Conservation (phyloP, 2,329 filamentous ascomycete species). For the Alternaria metachromatica region DNA sequence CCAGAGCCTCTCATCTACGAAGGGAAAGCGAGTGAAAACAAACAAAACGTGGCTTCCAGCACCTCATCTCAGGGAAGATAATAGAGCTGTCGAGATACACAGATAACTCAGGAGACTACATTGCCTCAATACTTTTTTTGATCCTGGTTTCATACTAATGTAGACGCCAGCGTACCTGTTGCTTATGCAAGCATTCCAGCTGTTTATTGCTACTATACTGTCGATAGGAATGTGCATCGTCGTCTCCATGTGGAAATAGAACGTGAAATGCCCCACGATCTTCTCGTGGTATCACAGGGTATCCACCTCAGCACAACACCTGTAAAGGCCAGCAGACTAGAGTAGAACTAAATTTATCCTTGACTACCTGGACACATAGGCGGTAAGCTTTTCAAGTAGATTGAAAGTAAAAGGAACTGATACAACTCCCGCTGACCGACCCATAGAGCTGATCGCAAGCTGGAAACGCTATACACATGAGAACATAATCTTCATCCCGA, state of each 20-base stretch:
- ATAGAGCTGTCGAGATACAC: not conserved
- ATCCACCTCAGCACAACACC: not conserved
- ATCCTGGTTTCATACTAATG: not conserved
- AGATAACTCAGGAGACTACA: not conserved
- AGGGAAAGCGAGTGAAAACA: not conserved
- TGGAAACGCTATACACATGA: conserved; percentile 23
- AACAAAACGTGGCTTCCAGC: not conserved
- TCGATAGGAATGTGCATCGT: not conserved
- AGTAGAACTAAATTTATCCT: not conserved
- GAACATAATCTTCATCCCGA: conserved; percentile 13
- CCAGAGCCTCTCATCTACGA: not conserved
- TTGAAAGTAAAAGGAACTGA: conserved; percentile 4
- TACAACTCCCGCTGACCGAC: conserved; percentile 10
- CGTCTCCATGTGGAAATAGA: not conserved
- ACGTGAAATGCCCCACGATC: not conserved
- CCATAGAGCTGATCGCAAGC: conserved; percentile 7
- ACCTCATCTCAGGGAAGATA: not conserved
- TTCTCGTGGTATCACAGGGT: not conserved
- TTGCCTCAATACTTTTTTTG: not conserved
- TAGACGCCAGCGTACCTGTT: not conserved
- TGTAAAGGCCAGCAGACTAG: not conserved
- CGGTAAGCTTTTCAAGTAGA: not conserved
- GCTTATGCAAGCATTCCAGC: not conserved
- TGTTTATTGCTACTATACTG: not conserved
- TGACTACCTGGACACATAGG: not conserved